These are phyloP conservation scores for Aspergillus sp. DNA, from an alignment of 2,329 filamentous ascomycete genomes.

Conservation along the genomic window DNA sequence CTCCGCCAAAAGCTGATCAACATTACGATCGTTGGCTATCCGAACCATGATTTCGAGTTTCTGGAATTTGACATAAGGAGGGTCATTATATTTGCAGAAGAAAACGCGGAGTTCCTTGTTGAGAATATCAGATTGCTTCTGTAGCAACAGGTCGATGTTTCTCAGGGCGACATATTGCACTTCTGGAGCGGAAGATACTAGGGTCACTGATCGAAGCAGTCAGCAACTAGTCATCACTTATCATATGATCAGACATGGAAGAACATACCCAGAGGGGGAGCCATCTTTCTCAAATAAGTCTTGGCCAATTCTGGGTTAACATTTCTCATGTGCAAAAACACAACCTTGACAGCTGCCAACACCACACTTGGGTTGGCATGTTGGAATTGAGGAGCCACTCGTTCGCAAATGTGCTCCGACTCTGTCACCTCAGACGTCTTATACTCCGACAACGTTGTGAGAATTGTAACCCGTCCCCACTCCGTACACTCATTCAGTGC, in stretches of 20 bases:
- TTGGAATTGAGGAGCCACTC: slow-evolving; percentile 94
- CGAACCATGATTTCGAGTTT: slow-evolving; percentile 99
- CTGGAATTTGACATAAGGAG: slow-evolving; percentile 93
- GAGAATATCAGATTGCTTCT: slow-evolving; percentile 93
- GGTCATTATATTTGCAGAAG: slow-evolving; percentile 99
- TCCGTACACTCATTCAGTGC: slow-evolving; percentile 97
- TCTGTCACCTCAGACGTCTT: slow-evolving; percentile 84
- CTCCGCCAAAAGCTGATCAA: slow-evolving; percentile 89
- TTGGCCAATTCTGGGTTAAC: slow-evolving; percentile 72
- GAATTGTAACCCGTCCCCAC: slow-evolving; percentile 92
- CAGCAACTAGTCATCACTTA: slow-evolving; percentile 8
- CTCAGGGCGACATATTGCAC: slow-evolving; percentile 95
- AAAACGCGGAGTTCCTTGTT: slow-evolving; percentile 97
- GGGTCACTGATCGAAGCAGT: slow-evolving; percentile 63
- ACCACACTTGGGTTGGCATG: slow-evolving; percentile 98
- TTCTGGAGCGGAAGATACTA: slow-evolving; percentile 91
- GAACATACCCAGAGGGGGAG: slow-evolving; percentile 76
- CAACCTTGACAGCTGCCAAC: slow-evolving; percentile 92
- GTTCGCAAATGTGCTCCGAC: slow-evolving; percentile 95
- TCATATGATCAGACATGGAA: neutral
- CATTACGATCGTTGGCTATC: slow-evolving; percentile 96
- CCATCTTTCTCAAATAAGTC: slow-evolving; percentile 97
- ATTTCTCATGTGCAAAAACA: slow-evolving; percentile 91
- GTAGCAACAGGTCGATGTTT: slow-evolving; percentile 92
- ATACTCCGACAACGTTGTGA: slow-evolving; percentile 86